Evolutionary conservation across 129 eudicot genomes (phyloP).

Genomic region (Flaveria robusta): DNA sequence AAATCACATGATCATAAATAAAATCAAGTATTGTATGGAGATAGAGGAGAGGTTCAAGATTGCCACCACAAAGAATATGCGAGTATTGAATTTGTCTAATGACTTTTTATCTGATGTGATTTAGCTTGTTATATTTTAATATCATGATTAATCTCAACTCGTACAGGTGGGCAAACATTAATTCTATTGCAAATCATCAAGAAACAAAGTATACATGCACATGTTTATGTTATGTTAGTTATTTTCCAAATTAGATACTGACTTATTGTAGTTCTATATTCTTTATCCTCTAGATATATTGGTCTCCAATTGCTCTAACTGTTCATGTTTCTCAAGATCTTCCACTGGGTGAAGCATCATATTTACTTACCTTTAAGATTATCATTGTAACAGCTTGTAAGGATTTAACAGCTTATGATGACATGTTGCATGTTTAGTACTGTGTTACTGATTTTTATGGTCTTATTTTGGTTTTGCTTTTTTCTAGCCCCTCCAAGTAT

Average conservation of each 20-base stretch:
- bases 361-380: no score
- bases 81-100: slow-evolving; percentile 32
- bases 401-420: no score
- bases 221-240: not conserved
- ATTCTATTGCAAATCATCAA: slow-evolving; percentile 38
- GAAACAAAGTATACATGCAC: slow-evolving; percentile 43
- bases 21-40: slow-evolving; percentile 69
- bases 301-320: slow-evolving; percentile 45
- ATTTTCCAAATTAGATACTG: no score
- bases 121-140: slow-evolving; percentile 7
- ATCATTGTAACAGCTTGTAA: no score
- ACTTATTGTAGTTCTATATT: slow-evolving; percentile 6
- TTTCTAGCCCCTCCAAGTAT: no score
- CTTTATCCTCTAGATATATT: slow-evolving; percentile 42
- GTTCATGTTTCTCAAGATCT: slow-evolving; percentile 53
- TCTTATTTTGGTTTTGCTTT: no score
- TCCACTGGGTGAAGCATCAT: slow-evolving; percentile 62
- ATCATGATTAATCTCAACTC: slow-evolving; percentile 4
- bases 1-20: slow-evolving; percentile 56
- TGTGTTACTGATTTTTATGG: no score
- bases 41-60: slow-evolving; percentile 47
- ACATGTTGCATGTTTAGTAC: no score
- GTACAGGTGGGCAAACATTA: slow-evolving; percentile 71
- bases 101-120: not conserved
- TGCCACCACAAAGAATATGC: slow-evolving; percentile 49